A percentile compares a stretch with the other conserved stretches of the same genome.
These are phyloP conservation scores for Erigeron philadelphicus DNA, from an alignment of 140 eudicot genomes.

Conservation along the genomic window DNA sequence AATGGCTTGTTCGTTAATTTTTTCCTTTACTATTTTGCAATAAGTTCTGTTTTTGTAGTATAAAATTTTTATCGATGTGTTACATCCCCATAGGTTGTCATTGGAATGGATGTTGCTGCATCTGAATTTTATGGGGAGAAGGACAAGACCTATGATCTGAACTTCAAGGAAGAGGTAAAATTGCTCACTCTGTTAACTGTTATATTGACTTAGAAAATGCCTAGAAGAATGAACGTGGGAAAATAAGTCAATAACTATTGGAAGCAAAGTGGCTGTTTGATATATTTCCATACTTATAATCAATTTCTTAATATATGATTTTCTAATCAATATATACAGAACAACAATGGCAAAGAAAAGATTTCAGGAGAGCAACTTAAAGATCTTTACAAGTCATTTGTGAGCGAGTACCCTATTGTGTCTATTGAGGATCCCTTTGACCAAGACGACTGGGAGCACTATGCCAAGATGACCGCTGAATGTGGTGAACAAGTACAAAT, in stretches of 20 bases:
- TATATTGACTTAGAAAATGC: neutral
- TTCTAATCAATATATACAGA: conserved; percentile 37
- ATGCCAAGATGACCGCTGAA: conserved; percentile 69
- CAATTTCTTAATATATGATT: neutral
- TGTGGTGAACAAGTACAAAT: conserved; percentile 78
- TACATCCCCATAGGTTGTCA: conserved; percentile 52
- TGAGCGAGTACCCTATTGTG: conserved; percentile 80
- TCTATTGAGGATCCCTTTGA: conserved; percentile 96
- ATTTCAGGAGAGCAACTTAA: conserved; percentile 84
- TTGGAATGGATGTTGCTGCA: conserved; percentile 99
- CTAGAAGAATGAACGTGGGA: neutral
- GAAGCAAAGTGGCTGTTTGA: neutral
- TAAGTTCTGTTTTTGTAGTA: neutral
- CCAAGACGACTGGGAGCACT: conserved; percentile 98
- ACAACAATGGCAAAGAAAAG: conserved; percentile 72
- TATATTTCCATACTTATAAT: neutral
- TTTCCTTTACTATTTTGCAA: neutral
- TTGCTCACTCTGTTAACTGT: neutral
- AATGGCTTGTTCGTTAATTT: neutral
- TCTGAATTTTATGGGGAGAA: conserved; percentile 69
- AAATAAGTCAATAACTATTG: neutral
- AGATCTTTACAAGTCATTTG: conserved; percentile 91
- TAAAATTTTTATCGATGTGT: neutral
- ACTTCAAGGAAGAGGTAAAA: conserved; percentile 87
- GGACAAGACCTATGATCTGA: conserved; percentile 76